A percentile compares a stretch with the other conserved stretches of the same genome.
phyloP scores from a whole-genome alignment of 176 grass and related monocot species.

The Carex littledalei region DNA sequence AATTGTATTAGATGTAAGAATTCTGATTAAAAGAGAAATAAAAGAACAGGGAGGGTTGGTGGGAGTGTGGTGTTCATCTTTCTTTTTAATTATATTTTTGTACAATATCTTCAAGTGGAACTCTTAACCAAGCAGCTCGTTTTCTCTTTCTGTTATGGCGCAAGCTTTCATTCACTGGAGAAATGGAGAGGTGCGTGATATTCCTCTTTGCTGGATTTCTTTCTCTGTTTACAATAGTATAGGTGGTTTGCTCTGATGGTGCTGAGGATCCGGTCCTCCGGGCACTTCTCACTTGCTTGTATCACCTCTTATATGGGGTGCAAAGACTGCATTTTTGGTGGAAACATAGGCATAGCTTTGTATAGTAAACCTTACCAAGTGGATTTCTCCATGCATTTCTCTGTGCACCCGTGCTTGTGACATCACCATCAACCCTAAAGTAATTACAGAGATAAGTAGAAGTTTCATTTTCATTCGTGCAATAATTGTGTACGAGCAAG shows the following conservation, averaged over 20 bases:
- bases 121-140: background rate
- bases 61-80: too few species aligned
- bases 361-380: background rate
- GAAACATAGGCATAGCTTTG: background rate
- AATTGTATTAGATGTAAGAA: too few species aligned
- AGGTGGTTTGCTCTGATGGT: background rate
- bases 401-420: slow-evolving; percentile 10
- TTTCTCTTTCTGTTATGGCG: slow-evolving; percentile 17
- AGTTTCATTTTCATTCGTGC: slow-evolving; percentile 6
- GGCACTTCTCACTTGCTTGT: background rate
- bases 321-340: background rate
- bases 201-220: background rate
- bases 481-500: background rate
- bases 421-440: background rate
- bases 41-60: too few species aligned
- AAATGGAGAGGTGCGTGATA: background rate
- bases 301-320: background rate
- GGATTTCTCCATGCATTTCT: background rate
- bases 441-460: slow-evolving; percentile 2
- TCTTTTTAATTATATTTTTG: too few species aligned
- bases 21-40: too few species aligned
- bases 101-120: slow-evolving; percentile 21
- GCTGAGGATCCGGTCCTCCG: slow-evolving; percentile 20
- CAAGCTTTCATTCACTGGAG: background rate
- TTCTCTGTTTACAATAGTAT: background rate